Base-by-base conservation (phyloP, 2,329 filamentous ascomycete genomes). In the Paramyrothecium roridum region DNA sequence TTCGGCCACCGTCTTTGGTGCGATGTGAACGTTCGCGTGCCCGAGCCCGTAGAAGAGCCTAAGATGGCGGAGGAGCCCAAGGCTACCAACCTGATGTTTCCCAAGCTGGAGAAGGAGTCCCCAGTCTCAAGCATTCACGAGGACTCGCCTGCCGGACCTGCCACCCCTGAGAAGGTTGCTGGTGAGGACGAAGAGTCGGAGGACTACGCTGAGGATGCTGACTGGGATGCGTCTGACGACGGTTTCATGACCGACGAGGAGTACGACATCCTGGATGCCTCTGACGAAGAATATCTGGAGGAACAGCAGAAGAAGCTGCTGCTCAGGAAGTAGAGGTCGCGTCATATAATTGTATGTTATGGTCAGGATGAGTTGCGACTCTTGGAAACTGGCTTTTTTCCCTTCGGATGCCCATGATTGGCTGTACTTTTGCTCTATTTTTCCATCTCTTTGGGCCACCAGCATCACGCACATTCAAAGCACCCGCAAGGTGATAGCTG, bases 1-100 rank as follows among this genome's bases (percentile, higher is more conserved):
- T 97, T 98, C 61, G 95, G 95, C 43, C 90, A 97, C 76, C 90
- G 92, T 66, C 80, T 99, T 50, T 99, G 93, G 93, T 97, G 93
- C 69, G 92, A 98, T 62, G 85, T 99, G 59, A 83, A 85, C 52
- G 91, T 97, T 62, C 76, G 79, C 63, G 64, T 67, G 30, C 67
- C 73, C 59, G 69, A 76, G 62, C 67, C 70, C 33, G 62, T 67
- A 43, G 53, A 62, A 53, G 61, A 62, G 47, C 17, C 50, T 16
- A 50, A 54, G 30, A 50, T 71, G 50, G 60, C 70, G 50, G 66
- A 66, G 8, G 67, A 74, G 53, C 26, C 65, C 59, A 11, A 67
- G 64, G 61, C 58, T 53, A 90, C 87, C 73, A 85, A 87, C 65
- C 97, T 98, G 92, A 93, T 98, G 69, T 98, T 98, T 83, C 95